A percentile compares a stretch with the other conserved stretches of the same genome.
These are phyloP conservation scores for Mucor velutinosus DNA, from an alignment of 371 early-diverging fungal species.

Conservation along the genomic window DNA sequence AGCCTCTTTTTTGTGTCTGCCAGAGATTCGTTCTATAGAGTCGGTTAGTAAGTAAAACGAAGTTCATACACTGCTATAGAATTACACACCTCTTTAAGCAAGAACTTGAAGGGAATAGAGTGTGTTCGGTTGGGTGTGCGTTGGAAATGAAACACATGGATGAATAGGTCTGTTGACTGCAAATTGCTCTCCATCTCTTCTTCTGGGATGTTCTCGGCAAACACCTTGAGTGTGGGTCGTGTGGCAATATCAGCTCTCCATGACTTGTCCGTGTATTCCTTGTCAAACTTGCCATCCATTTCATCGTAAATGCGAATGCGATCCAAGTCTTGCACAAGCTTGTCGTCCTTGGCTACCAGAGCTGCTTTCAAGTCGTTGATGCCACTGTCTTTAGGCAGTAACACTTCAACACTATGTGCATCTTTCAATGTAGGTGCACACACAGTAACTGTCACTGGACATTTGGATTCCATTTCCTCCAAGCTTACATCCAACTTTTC, in stretches of 20 bases:
- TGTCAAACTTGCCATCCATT: constrained; percentile 19
- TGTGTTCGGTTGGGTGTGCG: constrained; percentile 69
- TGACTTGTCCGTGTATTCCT: constrained; percentile 14
- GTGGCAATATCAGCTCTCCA: constrained; percentile 15
- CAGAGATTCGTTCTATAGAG: constrained; percentile 67
- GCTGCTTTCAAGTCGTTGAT: constrained; percentile 26
- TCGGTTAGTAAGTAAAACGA: neutral
- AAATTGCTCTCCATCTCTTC: constrained; percentile 49
- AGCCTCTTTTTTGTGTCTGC: constrained; percentile 73
- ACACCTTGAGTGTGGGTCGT: constrained; percentile 13
- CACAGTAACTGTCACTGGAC: constrained; percentile 57
- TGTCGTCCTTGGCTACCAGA: constrained; percentile 19
- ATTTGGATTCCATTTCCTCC: constrained; percentile 81
- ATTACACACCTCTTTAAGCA: constrained; percentile 56
- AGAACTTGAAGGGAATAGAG: constrained; percentile 83
- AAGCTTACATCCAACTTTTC: constrained; percentile 83
- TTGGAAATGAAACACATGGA: constrained; percentile 78
- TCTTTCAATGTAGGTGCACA: constrained; percentile 49
- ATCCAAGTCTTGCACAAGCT: constrained; percentile 2
- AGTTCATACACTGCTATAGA: neutral
- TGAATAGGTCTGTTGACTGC: constrained; percentile 40
- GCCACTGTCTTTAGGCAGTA: constrained; percentile 28
- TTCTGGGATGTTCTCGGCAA: constrained; percentile 55
- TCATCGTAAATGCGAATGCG: constrained; percentile 25
- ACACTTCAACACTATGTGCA: constrained; percentile 35